Percentiles rank a stretch among this genome's conserved stretches.
Evolutionary conservation across 1,284 basidiomycete genomes (phyloP).

Genomic region (Lentinula novae-zelandiae): DNA sequence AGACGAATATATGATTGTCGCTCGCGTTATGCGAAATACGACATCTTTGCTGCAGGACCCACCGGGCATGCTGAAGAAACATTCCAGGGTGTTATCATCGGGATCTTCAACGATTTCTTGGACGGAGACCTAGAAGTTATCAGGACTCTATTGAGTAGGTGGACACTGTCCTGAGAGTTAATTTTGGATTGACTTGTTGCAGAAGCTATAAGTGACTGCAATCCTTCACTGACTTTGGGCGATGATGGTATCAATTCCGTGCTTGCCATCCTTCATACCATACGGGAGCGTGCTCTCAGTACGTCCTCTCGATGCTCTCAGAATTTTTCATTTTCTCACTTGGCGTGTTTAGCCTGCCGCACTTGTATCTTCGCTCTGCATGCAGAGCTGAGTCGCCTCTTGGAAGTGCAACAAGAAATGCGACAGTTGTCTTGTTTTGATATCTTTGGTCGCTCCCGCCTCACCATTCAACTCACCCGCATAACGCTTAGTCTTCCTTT

Average conservation of each 20-base stretch:
- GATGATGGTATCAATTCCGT: slow-evolving; percentile 70
- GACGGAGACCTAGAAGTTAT: slow-evolving; percentile 83
- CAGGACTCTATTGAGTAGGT: slow-evolving; percentile 66
- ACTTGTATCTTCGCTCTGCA: slow-evolving; percentile 75
- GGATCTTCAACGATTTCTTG: slow-evolving; percentile 77
- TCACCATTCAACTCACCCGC: slow-evolving; percentile 77
- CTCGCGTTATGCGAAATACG: slow-evolving; percentile 40
- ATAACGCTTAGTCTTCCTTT: slow-evolving; percentile 78
- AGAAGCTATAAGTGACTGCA: slow-evolving; percentile 74
- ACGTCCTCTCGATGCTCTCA: slow-evolving; percentile 21
- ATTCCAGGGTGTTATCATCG: slow-evolving; percentile 67
- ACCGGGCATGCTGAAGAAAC: slow-evolving; percentile 68
- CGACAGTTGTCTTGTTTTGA: slow-evolving; percentile 77
- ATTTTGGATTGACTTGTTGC: not conserved
- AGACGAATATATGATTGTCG: slow-evolving; percentile 68
- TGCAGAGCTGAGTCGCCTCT: slow-evolving; percentile 65
- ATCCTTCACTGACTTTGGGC: slow-evolving; percentile 64
- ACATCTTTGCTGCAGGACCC: slow-evolving; percentile 51
- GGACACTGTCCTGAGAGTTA: not conserved
- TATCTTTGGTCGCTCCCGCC: slow-evolving; percentile 69
- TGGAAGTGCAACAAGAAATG: slow-evolving; percentile 78
- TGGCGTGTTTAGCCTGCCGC: slow-evolving; percentile 56
- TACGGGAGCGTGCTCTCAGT: slow-evolving; percentile 70
- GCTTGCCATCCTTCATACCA: slow-evolving; percentile 54
- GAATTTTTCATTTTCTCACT: slow-evolving; percentile 5